A percentile compares a stretch with the other conserved stretches of the same genome.
phyloP scores from a whole-genome alignment of 2,329 filamentous ascomycete genomes.

The Biscogniauxia marginata region DNA sequence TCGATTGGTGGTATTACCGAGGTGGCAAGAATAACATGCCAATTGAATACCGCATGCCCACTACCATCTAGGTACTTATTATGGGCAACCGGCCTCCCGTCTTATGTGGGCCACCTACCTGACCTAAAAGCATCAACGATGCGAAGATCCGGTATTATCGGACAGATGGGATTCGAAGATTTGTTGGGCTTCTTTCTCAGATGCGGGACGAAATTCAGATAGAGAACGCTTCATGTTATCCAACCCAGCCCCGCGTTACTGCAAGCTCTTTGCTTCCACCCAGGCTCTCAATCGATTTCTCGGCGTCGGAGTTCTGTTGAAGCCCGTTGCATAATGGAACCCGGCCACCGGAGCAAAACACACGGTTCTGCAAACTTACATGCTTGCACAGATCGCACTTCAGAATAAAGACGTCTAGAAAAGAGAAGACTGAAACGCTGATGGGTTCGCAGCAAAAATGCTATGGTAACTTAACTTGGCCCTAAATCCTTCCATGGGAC shows the following conservation, averaged over 20 bases:
- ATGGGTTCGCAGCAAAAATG: background rate
- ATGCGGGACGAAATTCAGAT: background rate
- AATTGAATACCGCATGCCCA: too few relatives aligned
- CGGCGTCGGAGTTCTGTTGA: too few relatives aligned
- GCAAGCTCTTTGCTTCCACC: too few relatives aligned
- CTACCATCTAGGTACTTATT: background rate
- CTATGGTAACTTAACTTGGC: background rate
- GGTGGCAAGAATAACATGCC: too few relatives aligned
- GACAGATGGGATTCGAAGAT: background rate
- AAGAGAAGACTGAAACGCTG: background rate
- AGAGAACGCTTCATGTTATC: too few relatives aligned
- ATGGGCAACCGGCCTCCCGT: background rate
- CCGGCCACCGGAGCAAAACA: background rate
- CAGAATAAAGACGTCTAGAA: background rate
- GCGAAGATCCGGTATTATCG: background rate
- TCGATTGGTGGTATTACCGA: too few relatives aligned
- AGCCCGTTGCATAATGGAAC: too few relatives aligned
- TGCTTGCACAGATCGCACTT: background rate
- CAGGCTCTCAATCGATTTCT: too few relatives aligned
- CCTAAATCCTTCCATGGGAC: background rate
- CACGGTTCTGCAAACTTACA: background rate
- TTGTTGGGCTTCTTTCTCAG: background rate
- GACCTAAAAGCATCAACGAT: background rate
- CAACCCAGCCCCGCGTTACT: background rate
- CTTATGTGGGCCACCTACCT: background rate